Evolutionary conservation across 208 protist species (phyloP), one percentile per base, ranked within the genome.

Genomic region (Leishmania martiniquensis): DNA sequence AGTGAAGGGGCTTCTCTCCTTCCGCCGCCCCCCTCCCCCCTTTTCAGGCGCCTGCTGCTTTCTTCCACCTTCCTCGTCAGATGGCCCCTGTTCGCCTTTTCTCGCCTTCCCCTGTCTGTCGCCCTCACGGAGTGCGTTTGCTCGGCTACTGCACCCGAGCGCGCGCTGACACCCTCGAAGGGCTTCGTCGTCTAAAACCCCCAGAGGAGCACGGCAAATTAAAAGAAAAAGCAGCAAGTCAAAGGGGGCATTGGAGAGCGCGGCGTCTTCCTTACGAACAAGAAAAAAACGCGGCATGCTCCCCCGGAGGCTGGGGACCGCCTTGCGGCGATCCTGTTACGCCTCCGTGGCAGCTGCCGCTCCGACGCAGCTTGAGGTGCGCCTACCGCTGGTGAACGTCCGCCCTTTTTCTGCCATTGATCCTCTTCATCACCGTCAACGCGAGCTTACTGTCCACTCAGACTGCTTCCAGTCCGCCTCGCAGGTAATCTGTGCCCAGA

Each of bases 391-490:
- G 22, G 29, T 67, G 37, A 67, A 37, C 60, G 25, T 13, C 25
- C 66, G 44, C 12, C 66, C 10, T 1, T 29, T 51, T 52, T 70
- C 9, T 52, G n/a, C 6, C 44, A 34, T 13, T 44, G n/a, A 25
- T 44, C 25, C n/a, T 47, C n/a, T 34, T 10, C 44, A 6, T 29
- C 66, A 32, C 3, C 66, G 12, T 20, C n/a, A 37, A 12, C 66
- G 29, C 66, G 42, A 22, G 44, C 6, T 44, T 37, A 25, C 34
- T 29, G 20, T 9, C 32, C 45, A 72, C 55, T 3, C 71, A 49
- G 34, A 45, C 34, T 25, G 71, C 25, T 75, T 47, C 29, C 51
- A 65, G 49, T 75, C 71, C 39, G 71, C 54, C 17, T 54, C 71
- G 25, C 34, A 75, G 25, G 54, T 65, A 17, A 6, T 65, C 55